These are phyloP conservation scores for Centaurea solstitialis DNA, from an alignment of 129 eudicot species.

Conservation along the genomic window DNA sequence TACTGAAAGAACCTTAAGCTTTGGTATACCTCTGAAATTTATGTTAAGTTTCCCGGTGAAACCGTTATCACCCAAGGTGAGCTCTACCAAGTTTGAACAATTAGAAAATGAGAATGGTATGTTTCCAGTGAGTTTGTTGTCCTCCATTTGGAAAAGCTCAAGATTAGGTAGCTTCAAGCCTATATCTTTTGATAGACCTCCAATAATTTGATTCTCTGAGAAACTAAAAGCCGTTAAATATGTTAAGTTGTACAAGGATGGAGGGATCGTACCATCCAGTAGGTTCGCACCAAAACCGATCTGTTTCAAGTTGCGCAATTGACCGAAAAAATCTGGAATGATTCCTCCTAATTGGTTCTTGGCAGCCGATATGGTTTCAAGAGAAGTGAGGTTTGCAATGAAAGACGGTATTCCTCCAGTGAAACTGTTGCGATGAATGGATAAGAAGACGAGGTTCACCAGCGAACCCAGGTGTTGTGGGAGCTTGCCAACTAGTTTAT, in stretches of 20 bases:
- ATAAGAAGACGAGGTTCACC: slow-evolving; percentile 22
- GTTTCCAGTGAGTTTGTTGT: slow-evolving; percentile 38
- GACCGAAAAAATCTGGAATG: slow-evolving; percentile 4
- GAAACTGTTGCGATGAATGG: slow-evolving; percentile 19
- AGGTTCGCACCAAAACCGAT: not conserved
- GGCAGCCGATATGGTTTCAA: not conserved
- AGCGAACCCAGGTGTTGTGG: slow-evolving; percentile 33
- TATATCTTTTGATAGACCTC: slow-evolving; percentile 23
- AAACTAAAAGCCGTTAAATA: slow-evolving; percentile 14
- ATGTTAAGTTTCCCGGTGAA: slow-evolving; percentile 37
- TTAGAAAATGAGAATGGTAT: slow-evolving; percentile 43
- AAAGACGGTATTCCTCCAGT: slow-evolving; percentile 39
- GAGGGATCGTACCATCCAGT: slow-evolving; percentile 1
- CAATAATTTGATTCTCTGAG: slow-evolving; percentile 30
- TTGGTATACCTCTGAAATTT: slow-evolving; percentile 10
- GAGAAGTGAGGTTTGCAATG: slow-evolving; percentile 40
- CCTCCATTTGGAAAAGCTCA: not conserved
- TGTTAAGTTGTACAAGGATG: not conserved
- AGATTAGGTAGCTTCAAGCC: slow-evolving; percentile 29
- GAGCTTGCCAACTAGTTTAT: slow-evolving; percentile 39
- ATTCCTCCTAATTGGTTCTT: slow-evolving; percentile 5
- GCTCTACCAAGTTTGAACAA: slow-evolving; percentile 27
- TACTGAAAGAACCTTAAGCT: slow-evolving; percentile 9
- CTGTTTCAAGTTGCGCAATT: not conserved
- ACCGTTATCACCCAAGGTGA: slow-evolving; percentile 9